Conservation (phyloP, 2,329 filamentous ascomycete species). For the Aspergillus sp. region DNA sequence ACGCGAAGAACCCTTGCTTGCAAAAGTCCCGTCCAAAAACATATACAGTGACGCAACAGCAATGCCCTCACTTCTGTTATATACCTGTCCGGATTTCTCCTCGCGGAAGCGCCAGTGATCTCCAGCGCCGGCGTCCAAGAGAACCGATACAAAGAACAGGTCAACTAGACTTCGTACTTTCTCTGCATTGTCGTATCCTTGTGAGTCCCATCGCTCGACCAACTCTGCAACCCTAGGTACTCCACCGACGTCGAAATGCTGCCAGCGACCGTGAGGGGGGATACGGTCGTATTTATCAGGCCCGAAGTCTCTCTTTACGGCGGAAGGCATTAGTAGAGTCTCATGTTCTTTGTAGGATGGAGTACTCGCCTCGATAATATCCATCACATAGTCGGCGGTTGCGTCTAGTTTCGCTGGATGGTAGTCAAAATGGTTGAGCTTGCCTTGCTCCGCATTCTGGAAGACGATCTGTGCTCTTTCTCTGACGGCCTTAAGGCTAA, state of each 20-base stretch:
- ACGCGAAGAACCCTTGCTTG: background rate
- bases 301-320: constrained; percentile 50
- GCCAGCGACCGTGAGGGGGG: constrained; percentile 60
- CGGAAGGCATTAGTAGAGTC: background rate
- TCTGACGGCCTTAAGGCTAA: constrained; percentile 30
- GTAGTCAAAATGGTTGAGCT: constrained; percentile 46
- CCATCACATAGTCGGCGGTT: constrained; percentile 45
- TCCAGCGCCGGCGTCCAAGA: constrained; percentile 57
- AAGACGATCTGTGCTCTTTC: constrained; percentile 27
- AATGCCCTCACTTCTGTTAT: constrained; percentile 52
- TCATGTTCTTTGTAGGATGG: background rate
- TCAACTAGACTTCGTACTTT: constrained; percentile 57
- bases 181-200: constrained; percentile 46
- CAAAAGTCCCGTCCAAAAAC: constrained; percentile 47
- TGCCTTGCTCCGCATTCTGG: constrained; percentile 38
- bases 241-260: constrained; percentile 60
- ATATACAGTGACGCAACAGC: constrained; percentile 53
- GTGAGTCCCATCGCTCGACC: constrained; percentile 45
- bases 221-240: constrained; percentile 49
- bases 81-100: constrained; percentile 32
- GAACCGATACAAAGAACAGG: constrained; percentile 61
- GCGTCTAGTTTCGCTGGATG: constrained; percentile 39
- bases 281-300: constrained; percentile 49
- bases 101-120: constrained; percentile 51
- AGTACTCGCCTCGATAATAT: constrained; percentile 43